A percentile compares a stretch with the other conserved stretches of the same genome.
phyloP scores from a whole-genome alignment of 257 asterid genomes.

The Ilex aquifolium region DNA sequence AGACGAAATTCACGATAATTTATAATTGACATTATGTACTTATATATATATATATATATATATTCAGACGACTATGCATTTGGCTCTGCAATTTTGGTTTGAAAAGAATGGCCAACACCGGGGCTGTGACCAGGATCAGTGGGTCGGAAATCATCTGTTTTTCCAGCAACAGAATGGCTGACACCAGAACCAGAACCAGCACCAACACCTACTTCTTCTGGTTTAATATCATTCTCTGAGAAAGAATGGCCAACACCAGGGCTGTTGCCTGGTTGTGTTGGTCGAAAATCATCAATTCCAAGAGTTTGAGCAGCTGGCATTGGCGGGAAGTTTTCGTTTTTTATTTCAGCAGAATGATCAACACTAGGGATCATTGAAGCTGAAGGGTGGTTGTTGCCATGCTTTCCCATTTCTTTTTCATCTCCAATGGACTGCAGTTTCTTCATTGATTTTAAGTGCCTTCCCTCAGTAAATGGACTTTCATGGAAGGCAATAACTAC shows the following conservation, averaged over 20 bases:
- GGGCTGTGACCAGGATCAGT: slow-evolving; percentile 50
- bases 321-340: slow-evolving; percentile 12
- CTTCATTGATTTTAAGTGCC: slow-evolving; percentile 29
- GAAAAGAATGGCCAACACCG: slow-evolving; percentile 51
- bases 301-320: slow-evolving; percentile 5
- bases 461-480: slow-evolving; percentile 34
- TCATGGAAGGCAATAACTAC: slow-evolving; percentile 17
- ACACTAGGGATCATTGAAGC: slow-evolving; percentile 7
- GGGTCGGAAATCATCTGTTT: slow-evolving; percentile 32
- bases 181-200: neutral
- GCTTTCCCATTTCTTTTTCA: slow-evolving; percentile 7
- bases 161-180: slow-evolving; percentile 8
- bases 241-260: slow-evolving; percentile 62
- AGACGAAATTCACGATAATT: slow-evolving; percentile 14
- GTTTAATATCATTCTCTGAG: slow-evolving; percentile 11
- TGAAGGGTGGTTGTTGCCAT: slow-evolving; percentile 5
- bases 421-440: slow-evolving; percentile 10
- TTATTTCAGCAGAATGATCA: slow-evolving; percentile 5
- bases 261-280: slow-evolving; percentile 60
- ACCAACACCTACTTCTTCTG: slow-evolving; percentile 5
- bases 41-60: neutral
- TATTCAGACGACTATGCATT: slow-evolving; percentile 19
- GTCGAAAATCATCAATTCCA: slow-evolving; percentile 24
- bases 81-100: slow-evolving; percentile 19
- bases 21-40: slow-evolving; percentile 15